These are phyloP conservation scores for Populus hybrid DNA, from an alignment of 441 rosid genomes.

Conservation along the genomic window DNA sequence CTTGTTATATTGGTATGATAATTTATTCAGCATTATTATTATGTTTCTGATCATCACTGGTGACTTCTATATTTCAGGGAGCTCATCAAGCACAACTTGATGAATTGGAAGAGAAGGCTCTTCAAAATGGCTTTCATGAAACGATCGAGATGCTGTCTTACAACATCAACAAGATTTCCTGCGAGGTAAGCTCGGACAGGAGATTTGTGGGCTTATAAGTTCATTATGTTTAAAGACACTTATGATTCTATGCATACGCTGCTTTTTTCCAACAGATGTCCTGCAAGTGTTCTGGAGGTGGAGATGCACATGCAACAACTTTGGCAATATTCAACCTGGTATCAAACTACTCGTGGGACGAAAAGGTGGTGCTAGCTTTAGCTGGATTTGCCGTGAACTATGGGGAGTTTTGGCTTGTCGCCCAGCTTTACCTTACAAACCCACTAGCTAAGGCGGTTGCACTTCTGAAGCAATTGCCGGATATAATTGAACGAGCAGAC, in stretches of 20 bases:
- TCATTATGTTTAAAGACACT: background rate
- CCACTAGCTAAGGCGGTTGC: slow-evolving; percentile 73
- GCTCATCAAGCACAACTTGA: slow-evolving; percentile 26
- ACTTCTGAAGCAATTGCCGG: slow-evolving; percentile 66
- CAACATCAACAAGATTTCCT: slow-evolving; percentile 45
- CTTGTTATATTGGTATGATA: background rate
- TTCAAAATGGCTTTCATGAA: slow-evolving; percentile 31
- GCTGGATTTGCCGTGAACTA: slow-evolving; percentile 77
- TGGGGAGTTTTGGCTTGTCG: slow-evolving; percentile 76
- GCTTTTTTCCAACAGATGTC: slow-evolving; percentile 39
- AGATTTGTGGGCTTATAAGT: background rate
- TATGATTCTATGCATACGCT: no score
- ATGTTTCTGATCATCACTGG: background rate
- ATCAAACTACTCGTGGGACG: slow-evolving; percentile 65
- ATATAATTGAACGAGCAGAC: slow-evolving; percentile 39
- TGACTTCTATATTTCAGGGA: slow-evolving; percentile 24
- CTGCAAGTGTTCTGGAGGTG: slow-evolving; percentile 58
- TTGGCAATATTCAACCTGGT: slow-evolving; percentile 46
- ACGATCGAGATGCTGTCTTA: slow-evolving; percentile 37
- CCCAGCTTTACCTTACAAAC: slow-evolving; percentile 56
- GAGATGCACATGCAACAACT: slow-evolving; percentile 53
- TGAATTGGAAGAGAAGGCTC: slow-evolving; percentile 35
- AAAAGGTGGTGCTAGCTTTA: slow-evolving; percentile 62
- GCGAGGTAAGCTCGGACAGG: slow-evolving; percentile 42
- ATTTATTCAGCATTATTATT: background rate